phyloP scores from a whole-genome alignment of 139 green algal genomes.

The Desmodesmus armatus region DNA sequence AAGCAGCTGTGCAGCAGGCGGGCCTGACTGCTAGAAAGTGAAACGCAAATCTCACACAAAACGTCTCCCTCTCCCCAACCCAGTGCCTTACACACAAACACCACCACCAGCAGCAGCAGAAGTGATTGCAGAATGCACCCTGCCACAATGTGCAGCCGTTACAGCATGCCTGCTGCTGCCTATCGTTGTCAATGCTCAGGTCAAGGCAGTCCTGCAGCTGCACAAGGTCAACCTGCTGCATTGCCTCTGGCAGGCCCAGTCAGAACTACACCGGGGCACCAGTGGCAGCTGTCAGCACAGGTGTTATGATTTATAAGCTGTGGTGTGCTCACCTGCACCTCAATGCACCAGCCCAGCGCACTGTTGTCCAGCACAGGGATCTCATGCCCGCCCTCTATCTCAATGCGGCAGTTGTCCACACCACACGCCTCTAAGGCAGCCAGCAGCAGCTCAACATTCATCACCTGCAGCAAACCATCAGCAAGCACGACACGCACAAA shows the following conservation, averaged over 20 bases:
- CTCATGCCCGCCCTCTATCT: constrained; percentile 77
- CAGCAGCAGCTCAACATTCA: constrained; percentile 71
- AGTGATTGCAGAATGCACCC: no score
- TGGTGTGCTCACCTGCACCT: constrained; percentile 62
- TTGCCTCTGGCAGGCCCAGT: background rate
- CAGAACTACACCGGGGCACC: background rate
- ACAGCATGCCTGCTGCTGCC: no score
- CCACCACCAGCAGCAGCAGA: no score
- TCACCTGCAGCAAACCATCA: constrained; percentile 11
- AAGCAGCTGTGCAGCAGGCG: no score
- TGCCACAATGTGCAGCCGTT: no score
- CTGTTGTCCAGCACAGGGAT: constrained; percentile 88
- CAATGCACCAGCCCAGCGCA: constrained; percentile 71
- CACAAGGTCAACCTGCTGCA: background rate
- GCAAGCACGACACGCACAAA: background rate
- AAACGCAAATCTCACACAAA: no score
- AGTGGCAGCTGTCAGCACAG: background rate
- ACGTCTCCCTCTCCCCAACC: no score
- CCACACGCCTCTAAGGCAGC: constrained; percentile 87
- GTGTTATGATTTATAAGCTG: constrained; percentile 52
- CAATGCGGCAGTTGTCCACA: constrained; percentile 87
- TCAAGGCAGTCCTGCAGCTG: no score
- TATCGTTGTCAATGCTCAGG: no score
- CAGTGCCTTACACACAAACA: no score
- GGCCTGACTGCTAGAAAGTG: no score